Conservation (phyloP, 306 rosid genomes). For the Benincasa hispida region DNA sequence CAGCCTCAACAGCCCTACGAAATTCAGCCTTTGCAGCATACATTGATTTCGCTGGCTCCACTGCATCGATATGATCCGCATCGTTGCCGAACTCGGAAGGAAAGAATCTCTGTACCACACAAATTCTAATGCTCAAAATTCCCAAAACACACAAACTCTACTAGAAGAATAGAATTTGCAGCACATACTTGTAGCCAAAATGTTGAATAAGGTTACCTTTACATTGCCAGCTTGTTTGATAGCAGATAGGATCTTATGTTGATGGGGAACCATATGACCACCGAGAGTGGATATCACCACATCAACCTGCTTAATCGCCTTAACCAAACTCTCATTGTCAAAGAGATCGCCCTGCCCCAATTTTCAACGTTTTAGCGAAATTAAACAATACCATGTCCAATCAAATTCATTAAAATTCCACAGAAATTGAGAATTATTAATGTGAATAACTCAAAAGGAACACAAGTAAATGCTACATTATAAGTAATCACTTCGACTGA, state of each 20-base stretch:
- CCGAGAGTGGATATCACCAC: conserved; percentile 28
- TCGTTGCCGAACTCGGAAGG: conserved; percentile 35
- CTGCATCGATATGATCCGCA: conserved; percentile 26
- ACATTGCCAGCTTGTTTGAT: conserved; percentile 28
- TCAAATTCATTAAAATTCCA: not conserved
- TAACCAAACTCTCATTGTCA: conserved; percentile 15
- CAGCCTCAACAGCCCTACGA: conserved; percentile 23
- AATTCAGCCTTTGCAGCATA: conserved; percentile 14
- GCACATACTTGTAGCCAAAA: not conserved
- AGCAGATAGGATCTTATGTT: conserved; percentile 21
- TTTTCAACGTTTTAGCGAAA: not conserved
- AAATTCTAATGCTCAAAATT: not conserved
- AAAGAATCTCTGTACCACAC: conserved; percentile 18
- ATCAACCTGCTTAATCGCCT: conserved; percentile 29
- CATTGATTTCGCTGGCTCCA: conserved; percentile 28
- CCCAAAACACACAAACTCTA: not conserved
- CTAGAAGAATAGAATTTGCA: not conserved
- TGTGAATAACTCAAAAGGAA: not conserved
- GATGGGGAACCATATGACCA: conserved; percentile 15
- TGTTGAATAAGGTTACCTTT: conserved; percentile 10
- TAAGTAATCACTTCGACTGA: not conserved
- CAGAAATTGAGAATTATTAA: not conserved
- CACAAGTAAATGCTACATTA: not conserved
- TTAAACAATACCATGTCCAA: not conserved
- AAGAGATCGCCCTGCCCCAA: conserved; percentile 17